Evolutionary conservation across 371 early-diverging fungal genomes (phyloP), one percentile per base, ranked within the genome.

Genomic region (Dichotomocladium elegans): DNA sequence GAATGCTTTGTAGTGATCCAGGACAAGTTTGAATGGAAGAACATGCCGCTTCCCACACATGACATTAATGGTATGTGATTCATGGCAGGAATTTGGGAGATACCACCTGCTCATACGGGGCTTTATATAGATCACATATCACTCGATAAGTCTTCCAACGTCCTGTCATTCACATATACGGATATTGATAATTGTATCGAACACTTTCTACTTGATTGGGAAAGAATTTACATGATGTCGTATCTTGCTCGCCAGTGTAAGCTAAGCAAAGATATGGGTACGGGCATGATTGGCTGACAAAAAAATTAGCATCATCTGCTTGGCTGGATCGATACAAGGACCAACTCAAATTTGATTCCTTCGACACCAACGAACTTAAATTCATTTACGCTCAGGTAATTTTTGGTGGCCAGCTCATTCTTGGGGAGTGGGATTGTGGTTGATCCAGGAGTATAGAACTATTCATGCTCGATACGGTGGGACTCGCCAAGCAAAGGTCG

Each of bases 1-100:
- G 72, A 77, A 33, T 77, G 78, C 50, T 74, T 67, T 60, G 78
- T 74, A 2, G 68, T 70, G 2, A 59, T 73, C 12, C 74, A 77
- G 51, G 69, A 72, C 25, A 66, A 49, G 35, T 56, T 71, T 27
- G 59, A 77, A 21, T 63, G 64, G 54, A 55, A 60, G 10, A 55
- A 60, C 29, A 47, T 72, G 5, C 41, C 60, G 7, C 30, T 68
- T 35, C 58, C 55, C 29, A 51, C 40, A 21, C 51, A 49, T 34
- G 68, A 67, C 10, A 51, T 66, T 8, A 60, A 56, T n/a, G 65
- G 65, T 64, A 53, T 51, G 55, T 12, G 17, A 19, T 44, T 17
- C 26, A 27, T 15, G 19, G 15, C n/a, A 5, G 25, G 17, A 5
- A 8, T 19, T 10, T 33, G 12, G 11, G 28, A 11, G 26, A 9